Evolutionary conservation across 768 basidiomycete genomes (phyloP).

Genomic region (Naganishia onofrii): DNA sequence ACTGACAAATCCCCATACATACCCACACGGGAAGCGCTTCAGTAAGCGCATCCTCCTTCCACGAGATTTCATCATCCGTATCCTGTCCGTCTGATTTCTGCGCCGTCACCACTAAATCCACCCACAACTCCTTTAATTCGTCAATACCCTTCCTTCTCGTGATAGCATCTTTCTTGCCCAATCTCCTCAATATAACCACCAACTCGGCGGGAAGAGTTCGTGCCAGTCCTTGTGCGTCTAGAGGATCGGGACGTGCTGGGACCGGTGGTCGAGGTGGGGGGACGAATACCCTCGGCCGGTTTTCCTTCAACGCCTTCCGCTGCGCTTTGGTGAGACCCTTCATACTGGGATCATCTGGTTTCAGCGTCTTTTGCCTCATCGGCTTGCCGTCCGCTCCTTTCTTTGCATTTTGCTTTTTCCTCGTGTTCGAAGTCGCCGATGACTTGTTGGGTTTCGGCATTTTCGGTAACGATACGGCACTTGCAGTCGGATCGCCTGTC

Average conservation of each 20-base stretch:
- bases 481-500: not conserved
- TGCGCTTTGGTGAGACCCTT: constrained; percentile 60
- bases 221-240: constrained; percentile 77
- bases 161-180: constrained; percentile 84
- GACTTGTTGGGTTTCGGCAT: constrained; percentile 59
- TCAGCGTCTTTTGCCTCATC: constrained; percentile 56
- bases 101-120: constrained; percentile 49
- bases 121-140: constrained; percentile 69
- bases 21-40: constrained; percentile 81
- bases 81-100: not conserved
- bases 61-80: constrained; percentile 53
- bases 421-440: constrained; percentile 77
- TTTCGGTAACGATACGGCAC: not conserved
- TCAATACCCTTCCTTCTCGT: constrained; percentile 83
- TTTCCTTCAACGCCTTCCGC: constrained; percentile 55
- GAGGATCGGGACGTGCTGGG: constrained; percentile 66
- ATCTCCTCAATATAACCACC: constrained; percentile 71
- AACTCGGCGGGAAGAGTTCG: constrained; percentile 74
- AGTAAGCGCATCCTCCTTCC: constrained; percentile 56
- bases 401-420: constrained; percentile 89
- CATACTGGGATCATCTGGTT: constrained; percentile 51
- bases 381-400: constrained; percentile 50
- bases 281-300: constrained; percentile 68
- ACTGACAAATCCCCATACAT: constrained; percentile 50
- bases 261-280: constrained; percentile 66